A percentile compares a stretch with the other conserved stretches of the same genome.
Conservation (phyloP, 139 green algal species). For the Choricystis sp. region DNA sequence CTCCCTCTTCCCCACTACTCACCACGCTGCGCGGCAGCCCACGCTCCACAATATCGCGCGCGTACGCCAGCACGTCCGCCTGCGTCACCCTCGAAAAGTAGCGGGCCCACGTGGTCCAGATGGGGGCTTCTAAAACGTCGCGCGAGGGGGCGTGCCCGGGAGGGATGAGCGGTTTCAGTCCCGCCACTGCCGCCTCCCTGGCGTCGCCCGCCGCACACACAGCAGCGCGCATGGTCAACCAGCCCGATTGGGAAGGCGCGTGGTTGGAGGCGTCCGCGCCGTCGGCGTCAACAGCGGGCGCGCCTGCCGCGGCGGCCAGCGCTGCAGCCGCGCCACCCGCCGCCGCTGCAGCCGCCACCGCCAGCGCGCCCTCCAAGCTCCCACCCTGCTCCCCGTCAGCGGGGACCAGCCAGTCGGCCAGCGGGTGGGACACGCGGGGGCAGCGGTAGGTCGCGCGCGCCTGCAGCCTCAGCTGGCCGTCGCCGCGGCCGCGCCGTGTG, state of each 20-base stretch:
- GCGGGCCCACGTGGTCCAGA: constrained; percentile 51
- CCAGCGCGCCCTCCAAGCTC: neutral
- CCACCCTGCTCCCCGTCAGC: neutral
- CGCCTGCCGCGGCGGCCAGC: neutral
- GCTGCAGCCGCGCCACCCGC: neutral
- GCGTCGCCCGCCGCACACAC: constrained; percentile 24
- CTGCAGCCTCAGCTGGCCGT: constrained; percentile 40
- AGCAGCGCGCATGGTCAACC: constrained; percentile 12
- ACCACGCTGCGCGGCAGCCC: constrained; percentile 14
- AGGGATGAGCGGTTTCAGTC: constrained; percentile 23
- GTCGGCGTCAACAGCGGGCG: neutral
- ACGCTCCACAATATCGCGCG: constrained; percentile 33
- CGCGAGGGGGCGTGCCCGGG: constrained; percentile 6
- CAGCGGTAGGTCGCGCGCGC: constrained; percentile 13
- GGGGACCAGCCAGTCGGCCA: constrained; percentile 25
- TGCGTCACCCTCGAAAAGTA: constrained; percentile 34
- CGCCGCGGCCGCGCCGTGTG: constrained; percentile 7
- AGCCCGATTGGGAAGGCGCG: neutral
- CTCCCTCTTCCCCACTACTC: too few relatives aligned
- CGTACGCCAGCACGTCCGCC: constrained; percentile 34
- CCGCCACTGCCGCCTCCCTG: constrained; percentile 17
- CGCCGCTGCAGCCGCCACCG: neutral
- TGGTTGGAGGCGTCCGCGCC: neutral
- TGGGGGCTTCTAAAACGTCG: constrained; percentile 27
- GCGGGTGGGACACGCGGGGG: constrained; percentile 28